Percentiles rank a stretch among this genome's conserved stretches.
Evolutionary conservation across 1,284 basidiomycete genomes (phyloP).

Genomic region (Rhodotorula sp.): DNA sequence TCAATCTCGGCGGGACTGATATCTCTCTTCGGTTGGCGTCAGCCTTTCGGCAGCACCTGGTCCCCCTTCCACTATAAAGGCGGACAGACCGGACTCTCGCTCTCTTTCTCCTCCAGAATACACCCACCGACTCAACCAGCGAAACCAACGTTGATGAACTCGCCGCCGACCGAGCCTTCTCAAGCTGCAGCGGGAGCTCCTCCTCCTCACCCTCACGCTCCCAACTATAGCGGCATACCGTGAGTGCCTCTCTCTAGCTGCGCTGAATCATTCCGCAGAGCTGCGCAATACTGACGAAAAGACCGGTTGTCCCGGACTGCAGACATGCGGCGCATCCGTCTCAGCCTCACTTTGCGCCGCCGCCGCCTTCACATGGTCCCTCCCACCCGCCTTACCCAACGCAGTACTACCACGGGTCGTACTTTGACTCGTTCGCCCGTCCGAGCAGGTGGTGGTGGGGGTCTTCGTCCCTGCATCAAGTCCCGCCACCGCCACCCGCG

Average conservation of each 20-base stretch:
- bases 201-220: background rate
- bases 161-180: background rate
- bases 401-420: background rate
- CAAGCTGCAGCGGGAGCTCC: background rate
- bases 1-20: no score
- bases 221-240: no score
- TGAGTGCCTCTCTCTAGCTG: background rate
- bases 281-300: background rate
- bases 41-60: background rate
- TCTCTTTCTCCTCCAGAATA: background rate
- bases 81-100: background rate
- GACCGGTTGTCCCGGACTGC: background rate
- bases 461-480: background rate
- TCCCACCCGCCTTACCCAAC: background rate
- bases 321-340: background rate
- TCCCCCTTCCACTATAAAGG: background rate
- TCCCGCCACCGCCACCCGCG: no score
- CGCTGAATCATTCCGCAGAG: background rate
- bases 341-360: background rate
- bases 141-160: background rate
- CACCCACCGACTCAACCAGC: background rate
- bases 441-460: background rate
- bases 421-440: background rate
- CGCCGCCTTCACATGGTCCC: background rate
- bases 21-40: background rate